Conservation (phyloP, 164 flowering plant species). For the Dillenia suffruticosa region DNA sequence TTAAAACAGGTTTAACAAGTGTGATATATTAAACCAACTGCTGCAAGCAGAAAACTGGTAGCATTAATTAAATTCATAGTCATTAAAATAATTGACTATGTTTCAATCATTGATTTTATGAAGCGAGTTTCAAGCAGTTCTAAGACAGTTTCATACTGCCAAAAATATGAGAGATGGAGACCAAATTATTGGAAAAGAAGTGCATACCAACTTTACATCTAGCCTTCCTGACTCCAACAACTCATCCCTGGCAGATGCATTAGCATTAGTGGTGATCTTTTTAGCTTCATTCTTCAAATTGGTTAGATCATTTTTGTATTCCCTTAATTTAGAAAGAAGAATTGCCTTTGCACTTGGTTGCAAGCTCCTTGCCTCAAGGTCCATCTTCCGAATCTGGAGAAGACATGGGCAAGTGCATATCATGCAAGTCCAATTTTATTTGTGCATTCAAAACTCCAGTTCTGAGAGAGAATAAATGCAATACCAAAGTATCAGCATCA, state of each 20-base stretch:
- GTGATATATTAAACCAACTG: too few relatives aligned
- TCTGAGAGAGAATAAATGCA: not conserved
- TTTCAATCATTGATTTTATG: too few relatives aligned
- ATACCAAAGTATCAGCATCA: slow-evolving; percentile 35
- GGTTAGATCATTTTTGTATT: slow-evolving; percentile 31
- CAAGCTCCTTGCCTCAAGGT: slow-evolving; percentile 34
- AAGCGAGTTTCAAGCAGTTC: too few relatives aligned
- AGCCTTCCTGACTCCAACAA: slow-evolving; percentile 32
- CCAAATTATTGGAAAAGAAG: too few relatives aligned
- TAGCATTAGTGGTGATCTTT: slow-evolving; percentile 22
- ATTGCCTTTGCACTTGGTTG: slow-evolving; percentile 23
- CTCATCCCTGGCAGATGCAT: slow-evolving; percentile 26
- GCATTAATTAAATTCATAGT: too few relatives aligned
- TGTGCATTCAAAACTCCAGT: not conserved
- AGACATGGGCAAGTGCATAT: not conserved
- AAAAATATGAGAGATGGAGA: too few relatives aligned
- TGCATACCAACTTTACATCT: slow-evolving; percentile 18
- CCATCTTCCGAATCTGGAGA: slow-evolving; percentile 36
- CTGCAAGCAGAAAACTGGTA: too few relatives aligned
- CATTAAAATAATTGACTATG: too few relatives aligned
- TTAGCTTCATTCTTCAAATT: slow-evolving; percentile 28
- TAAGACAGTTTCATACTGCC: too few relatives aligned
- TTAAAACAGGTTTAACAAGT: too few relatives aligned
- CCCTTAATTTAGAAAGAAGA: slow-evolving; percentile 35
- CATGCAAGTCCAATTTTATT: too few relatives aligned